Base-by-base conservation (phyloP, 169 alveolate species). In the Ophryocystis elektroscirrha region DNA sequence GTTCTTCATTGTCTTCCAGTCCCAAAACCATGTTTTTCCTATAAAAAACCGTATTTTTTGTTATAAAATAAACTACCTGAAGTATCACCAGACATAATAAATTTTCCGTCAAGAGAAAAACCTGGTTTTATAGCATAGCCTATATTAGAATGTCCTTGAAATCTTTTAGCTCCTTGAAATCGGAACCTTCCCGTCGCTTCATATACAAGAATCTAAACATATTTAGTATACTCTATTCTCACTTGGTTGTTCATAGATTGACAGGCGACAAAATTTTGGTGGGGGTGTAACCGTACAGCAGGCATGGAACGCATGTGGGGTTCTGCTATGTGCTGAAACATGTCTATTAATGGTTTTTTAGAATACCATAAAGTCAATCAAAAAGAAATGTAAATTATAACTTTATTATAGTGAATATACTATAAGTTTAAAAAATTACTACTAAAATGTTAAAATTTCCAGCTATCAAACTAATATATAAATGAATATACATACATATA, bases 291-390 rank as follows among this genome's bases (percentile, higher is more conserved):
- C 5, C 73, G 60, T 2, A 79, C 79, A 2, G 79, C 76, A 1
- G 93, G 83, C 39, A 87, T 77, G 3, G 92, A 71, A 53, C 79
- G 84, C 89, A 84, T 79, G 26, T 57, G 67, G 7, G 96, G 94
- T 25, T 83, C 93, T 24, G 88, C 75, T 6, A 87, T 72, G 61
- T 84, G 91, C 54, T 79, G 78, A 26, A 75, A 25, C 46, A 38
- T 28, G 16, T 32, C 39, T 12, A n/a, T 32, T n/a, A 32, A n/a
- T 32, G n/a, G 39, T n/a, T n/a, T n/a, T n/a, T n/a, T n/a, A n/a
- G n/a, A n/a, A n/a, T n/a, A n/a, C n/a, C n/a, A n/a, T n/a, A n/a
- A n/a, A n/a, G n/a, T n/a, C n/a, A n/a, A n/a, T n/a, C n/a, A n/a
- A n/a, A n/a, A n/a, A n/a, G n/a, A n/a, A n/a, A n/a, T n/a, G n/a